A percentile compares a stretch with the other conserved stretches of the same genome.
Evolutionary conservation across 2,329 filamentous ascomycete genomes (phyloP).

Genomic region (Fusarium humuli): DNA sequence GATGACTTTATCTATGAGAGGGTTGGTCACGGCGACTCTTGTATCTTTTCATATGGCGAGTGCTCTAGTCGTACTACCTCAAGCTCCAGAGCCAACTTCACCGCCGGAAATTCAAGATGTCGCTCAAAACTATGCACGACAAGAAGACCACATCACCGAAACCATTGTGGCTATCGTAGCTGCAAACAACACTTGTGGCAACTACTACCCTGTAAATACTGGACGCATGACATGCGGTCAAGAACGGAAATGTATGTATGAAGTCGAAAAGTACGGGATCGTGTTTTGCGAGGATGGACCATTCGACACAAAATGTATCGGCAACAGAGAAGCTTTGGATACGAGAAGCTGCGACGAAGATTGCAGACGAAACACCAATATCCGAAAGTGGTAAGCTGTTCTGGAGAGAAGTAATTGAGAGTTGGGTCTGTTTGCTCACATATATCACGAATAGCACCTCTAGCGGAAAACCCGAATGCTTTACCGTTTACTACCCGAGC

Average conservation of each 20-base stretch:
- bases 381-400: constrained; percentile 24
- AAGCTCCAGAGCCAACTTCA: constrained; percentile 26
- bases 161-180: constrained; percentile 13
- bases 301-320: too few relatives aligned
- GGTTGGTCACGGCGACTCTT: not conserved
- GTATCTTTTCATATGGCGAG: constrained; percentile 11
- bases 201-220: not conserved
- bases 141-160: constrained; percentile 13
- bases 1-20: not conserved
- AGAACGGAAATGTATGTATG: too few relatives aligned
- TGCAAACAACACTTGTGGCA: constrained; percentile 22
- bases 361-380: constrained; percentile 30
- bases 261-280: too few relatives aligned
- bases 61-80: constrained; percentile 19
- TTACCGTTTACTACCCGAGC: constrained; percentile 9
- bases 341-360: constrained; percentile 21
- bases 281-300: too few relatives aligned
- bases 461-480: too few relatives aligned
- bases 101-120: constrained; percentile 8
- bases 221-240: too few relatives aligned
- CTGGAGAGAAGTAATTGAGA: not conserved
- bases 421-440: not conserved
- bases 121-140: constrained; percentile 10
- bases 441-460: constrained; percentile 6
- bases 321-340: constrained; percentile 8